Conservation (phyloP, 257 asterid species). For the Vinca minor region DNA sequence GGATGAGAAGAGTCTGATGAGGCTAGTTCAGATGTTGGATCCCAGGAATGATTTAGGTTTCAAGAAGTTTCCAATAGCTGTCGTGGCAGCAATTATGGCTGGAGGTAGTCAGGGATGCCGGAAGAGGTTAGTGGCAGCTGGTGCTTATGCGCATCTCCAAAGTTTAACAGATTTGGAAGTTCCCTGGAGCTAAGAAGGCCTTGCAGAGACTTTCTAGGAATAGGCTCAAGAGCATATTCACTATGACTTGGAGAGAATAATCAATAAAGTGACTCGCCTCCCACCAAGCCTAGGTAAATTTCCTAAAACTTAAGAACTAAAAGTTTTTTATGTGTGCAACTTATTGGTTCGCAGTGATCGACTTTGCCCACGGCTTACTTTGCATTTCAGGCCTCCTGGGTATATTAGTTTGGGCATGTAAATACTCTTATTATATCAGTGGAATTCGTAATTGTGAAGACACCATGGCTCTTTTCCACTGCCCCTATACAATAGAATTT, state of each 20-base stretch:
- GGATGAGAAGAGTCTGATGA: conserved; percentile 76
- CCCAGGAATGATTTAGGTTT: conserved; percentile 51
- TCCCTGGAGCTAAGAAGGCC: conserved; percentile 74
- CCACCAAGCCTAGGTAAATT: conserved; percentile 40
- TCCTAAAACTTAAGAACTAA: neutral
- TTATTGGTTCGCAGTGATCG: neutral
- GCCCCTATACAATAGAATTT: neutral
- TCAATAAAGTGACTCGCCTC: conserved; percentile 26
- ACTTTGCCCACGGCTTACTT: neutral
- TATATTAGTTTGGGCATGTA: conserved; percentile 16
- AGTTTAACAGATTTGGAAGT: conserved; percentile 59
- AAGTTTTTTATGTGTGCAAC: neutral
- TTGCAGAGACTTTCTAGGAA: conserved; percentile 81
- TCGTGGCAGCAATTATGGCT: conserved; percentile 60
- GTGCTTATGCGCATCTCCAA: conserved; percentile 64
- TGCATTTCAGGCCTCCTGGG: conserved; percentile 7
- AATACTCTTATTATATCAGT: neutral
- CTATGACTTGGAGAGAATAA: conserved; percentile 69
- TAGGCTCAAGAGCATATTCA: conserved; percentile 60
- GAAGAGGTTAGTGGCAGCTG: conserved; percentile 62
- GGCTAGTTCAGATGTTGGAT: conserved; percentile 74
- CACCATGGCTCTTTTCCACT: conserved; percentile 6
- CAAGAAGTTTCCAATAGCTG: conserved; percentile 77
- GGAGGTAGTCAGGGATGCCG: conserved; percentile 91
- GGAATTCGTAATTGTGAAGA: neutral